Percentiles rank a stretch among this genome's conserved stretches.
phyloP scores from a whole-genome alignment of 2,329 filamentous ascomycete species.

The Cordyceps cicadae region DNA sequence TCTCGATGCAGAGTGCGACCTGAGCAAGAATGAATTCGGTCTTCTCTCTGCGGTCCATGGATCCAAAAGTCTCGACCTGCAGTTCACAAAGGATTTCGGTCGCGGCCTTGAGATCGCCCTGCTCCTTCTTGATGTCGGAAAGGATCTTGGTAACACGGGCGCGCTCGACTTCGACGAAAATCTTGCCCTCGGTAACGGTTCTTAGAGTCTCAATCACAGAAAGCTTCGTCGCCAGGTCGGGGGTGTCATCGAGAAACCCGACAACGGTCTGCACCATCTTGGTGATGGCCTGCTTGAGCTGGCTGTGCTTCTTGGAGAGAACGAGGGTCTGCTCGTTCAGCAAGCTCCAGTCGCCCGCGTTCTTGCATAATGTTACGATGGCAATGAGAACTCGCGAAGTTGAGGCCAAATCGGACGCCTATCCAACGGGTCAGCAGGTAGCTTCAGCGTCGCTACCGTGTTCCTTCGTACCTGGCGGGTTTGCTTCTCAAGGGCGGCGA shows the following conservation, averaged over 20 bases:
- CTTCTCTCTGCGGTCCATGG: conserved; percentile 95
- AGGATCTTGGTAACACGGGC: conserved; percentile 91
- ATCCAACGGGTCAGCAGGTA: conserved; percentile 19
- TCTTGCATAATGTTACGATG: conserved; percentile 91
- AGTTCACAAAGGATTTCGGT: conserved; percentile 93
- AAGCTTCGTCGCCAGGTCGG: conserved; percentile 78
- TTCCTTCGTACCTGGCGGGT: conserved; percentile 70
- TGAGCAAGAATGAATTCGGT: conserved; percentile 97
- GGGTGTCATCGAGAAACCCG: conserved; percentile 79
- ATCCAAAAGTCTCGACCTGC: conserved; percentile 97
- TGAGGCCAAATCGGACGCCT: conserved; percentile 93
- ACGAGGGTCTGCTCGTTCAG: conserved; percentile 95
- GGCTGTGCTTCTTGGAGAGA: conserved; percentile 98
- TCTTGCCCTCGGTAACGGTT: conserved; percentile 98
- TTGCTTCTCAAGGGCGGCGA: conserved; percentile 87
- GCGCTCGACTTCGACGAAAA: conserved; percentile 97
- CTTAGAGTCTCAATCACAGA: conserved; percentile 89
- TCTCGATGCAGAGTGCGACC: conserved; percentile 89
- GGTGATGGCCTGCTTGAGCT: conserved; percentile 97
- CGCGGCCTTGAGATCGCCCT: conserved; percentile 84
- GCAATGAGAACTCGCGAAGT: conserved; percentile 80
- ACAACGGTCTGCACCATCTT: conserved; percentile 99
- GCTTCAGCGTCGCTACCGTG: background rate
- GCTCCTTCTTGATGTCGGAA: conserved; percentile 93
- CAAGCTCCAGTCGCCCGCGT: conserved; percentile 84